Evolutionary conservation across 805 yeast species (phyloP).

Genomic region (Lipomyces starkeyi): DNA sequence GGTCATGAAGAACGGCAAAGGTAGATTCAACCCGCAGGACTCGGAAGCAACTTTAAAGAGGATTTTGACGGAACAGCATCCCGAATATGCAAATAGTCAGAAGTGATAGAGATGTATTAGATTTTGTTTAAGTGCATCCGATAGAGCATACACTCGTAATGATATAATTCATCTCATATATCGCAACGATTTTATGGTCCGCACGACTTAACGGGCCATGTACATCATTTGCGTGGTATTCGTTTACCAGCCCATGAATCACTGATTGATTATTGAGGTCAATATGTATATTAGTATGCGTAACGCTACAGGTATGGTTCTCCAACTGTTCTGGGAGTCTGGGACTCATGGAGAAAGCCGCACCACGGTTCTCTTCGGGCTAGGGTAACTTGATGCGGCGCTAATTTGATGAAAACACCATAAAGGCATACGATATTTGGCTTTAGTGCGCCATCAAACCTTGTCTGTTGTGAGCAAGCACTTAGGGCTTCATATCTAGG

Average conservation of each 20-base stretch:
- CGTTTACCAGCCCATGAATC: not conserved
- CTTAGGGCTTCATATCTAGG: not conserved
- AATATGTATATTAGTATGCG: not conserved
- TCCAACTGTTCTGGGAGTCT: too few species aligned
- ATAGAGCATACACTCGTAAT: not conserved
- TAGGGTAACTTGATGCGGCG: not conserved
- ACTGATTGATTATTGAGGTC: too few species aligned
- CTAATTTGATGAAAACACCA: not conserved
- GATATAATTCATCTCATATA: too few species aligned
- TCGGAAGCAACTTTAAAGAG: slow-evolving; percentile 43
- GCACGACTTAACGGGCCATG: not conserved
- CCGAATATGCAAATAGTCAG: not conserved
- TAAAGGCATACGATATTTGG: not conserved
- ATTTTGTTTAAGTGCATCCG: not conserved
- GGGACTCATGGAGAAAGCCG: too few species aligned
- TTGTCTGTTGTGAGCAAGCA: not conserved
- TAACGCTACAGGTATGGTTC: too few species aligned
- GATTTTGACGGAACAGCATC: slow-evolving; percentile 11
- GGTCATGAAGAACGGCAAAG: slow-evolving; percentile 81
- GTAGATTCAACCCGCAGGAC: slow-evolving; percentile 52
- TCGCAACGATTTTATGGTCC: not conserved
- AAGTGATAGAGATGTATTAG: not conserved
- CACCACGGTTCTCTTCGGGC: not conserved
- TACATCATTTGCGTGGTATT: not conserved
- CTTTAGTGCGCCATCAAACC: not conserved